phyloP scores from a whole-genome alignment of 352 stramenopile species.

The Globisporangium lucens region DNA sequence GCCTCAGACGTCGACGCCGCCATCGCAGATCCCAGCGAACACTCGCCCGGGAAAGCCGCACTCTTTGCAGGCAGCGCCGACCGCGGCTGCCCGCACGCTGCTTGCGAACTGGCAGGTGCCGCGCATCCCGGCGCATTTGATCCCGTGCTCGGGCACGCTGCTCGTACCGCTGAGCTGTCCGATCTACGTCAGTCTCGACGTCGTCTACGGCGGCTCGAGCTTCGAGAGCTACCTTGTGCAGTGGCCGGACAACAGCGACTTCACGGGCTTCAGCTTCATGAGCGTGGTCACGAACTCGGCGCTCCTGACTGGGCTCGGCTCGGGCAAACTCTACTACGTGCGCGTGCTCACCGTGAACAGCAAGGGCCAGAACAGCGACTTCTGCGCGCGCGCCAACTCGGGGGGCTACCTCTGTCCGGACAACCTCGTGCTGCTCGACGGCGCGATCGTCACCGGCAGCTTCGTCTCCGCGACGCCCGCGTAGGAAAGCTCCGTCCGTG shows the following conservation, averaged over 20 bases:
- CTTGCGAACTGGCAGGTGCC: conserved; percentile 63
- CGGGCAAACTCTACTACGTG: conserved; percentile 74
- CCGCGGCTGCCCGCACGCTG: conserved; percentile 32
- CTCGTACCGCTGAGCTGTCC: conserved; percentile 54
- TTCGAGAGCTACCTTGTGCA: conserved; percentile 94
- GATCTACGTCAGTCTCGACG: conserved; percentile 70
- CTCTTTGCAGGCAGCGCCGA: conserved; percentile 35
- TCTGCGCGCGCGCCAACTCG: conserved; percentile 54
- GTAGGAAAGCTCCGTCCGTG: conserved; percentile 14
- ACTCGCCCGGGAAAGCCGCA: conserved; percentile 68
- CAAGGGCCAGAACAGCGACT: conserved; percentile 70
- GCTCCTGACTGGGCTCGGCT: conserved; percentile 64
- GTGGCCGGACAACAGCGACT: conserved; percentile 67
- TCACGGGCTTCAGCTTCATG: conserved; percentile 69
- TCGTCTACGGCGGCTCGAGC: conserved; percentile 86
- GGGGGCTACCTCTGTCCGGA: conserved; percentile 67
- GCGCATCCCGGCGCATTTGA: conserved; percentile 56
- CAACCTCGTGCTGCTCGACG: conserved; percentile 63
- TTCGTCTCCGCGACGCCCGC: conserved; percentile 39
- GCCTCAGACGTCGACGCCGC: conserved; percentile 48
- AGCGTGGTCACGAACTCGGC: conserved; percentile 59
- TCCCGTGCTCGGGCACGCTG: conserved; percentile 64
- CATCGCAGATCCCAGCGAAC: conserved; percentile 47
- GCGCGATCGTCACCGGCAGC: conserved; percentile 50
- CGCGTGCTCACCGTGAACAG: conserved; percentile 82